A percentile compares a stretch with the other conserved stretches of the same genome.
phyloP scores from a whole-genome alignment of 176 grass and related monocot genomes.

The Hsuehochloa calcarea region DNA sequence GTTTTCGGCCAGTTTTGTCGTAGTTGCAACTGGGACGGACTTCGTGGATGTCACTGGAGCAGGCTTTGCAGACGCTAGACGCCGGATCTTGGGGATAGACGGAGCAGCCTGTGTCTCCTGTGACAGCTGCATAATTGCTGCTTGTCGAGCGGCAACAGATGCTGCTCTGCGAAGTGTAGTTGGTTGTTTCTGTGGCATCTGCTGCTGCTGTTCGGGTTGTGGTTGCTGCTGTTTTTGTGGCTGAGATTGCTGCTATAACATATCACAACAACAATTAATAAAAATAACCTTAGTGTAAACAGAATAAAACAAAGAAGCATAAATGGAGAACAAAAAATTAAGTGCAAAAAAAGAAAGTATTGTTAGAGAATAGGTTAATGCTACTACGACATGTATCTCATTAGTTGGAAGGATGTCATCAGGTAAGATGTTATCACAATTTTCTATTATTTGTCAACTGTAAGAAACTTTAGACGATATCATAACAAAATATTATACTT shows the following conservation, averaged over 20 bases:
- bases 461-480: no score
- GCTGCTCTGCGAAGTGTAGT: conserved; percentile 12
- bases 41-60: conserved; percentile 21
- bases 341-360: background rate
- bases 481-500: background rate
- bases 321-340: background rate
- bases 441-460: background rate
- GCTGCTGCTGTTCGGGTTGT: background rate
- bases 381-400: background rate
- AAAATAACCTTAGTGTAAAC: background rate
- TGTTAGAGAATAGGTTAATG: background rate
- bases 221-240: background rate
- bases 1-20: background rate
- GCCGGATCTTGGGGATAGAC: conserved; percentile 25
- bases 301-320: background rate
- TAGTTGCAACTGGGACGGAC: background rate
- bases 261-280: background rate
- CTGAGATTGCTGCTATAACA: background rate
- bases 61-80: conserved; percentile 13
- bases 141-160: conserved; percentile 4
- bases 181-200: conserved; percentile 9
- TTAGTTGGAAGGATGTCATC: background rate
- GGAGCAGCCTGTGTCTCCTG: background rate
- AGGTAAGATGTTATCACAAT: background rate
- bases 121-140: conserved; percentile 18